phyloP scores from a whole-genome alignment of 805 yeast species.

The Kockiozyma suomiensis region DNA sequence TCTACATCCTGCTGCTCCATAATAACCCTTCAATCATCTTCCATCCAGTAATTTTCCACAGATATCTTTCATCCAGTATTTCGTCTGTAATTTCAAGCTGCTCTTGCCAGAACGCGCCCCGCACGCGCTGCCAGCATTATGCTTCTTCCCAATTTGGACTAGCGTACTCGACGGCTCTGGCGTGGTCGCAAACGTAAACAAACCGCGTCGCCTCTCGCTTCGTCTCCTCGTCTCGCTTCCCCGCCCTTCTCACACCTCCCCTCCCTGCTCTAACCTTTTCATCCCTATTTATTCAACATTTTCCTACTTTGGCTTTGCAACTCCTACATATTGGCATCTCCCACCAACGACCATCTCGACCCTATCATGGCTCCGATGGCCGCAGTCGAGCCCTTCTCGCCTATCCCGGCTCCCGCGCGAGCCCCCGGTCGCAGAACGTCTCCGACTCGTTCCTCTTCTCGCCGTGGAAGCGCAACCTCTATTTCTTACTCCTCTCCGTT shows the following conservation, averaged over 20 bases:
- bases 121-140: background rate
- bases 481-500: background rate
- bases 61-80: too few species aligned
- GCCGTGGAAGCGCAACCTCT: conserved; percentile 7
- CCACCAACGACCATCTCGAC: conserved; percentile 1
- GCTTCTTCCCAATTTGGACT: conserved; percentile 11
- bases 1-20: too few species aligned
- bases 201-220: conserved; percentile 16
- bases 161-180: background rate
- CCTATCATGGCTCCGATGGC: conserved; percentile 25
- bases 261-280: background rate
- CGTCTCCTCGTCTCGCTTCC: conserved; percentile 4
- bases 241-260: conserved; percentile 1
- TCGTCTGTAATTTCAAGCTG: too few species aligned
- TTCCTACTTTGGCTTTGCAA: background rate
- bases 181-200: conserved; percentile 8
- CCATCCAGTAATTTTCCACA: too few species aligned
- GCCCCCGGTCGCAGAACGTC: conserved; percentile 22
- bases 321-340: background rate
- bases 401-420: conserved; percentile 22
- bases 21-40: too few species aligned
- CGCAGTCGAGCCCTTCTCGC: conserved; percentile 29
- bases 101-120: conserved; percentile 2
- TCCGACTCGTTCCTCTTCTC: conserved; percentile 20
- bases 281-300: background rate